phyloP scores from a whole-genome alignment of 163 green algal genomes.

The Scenedesmus sp. region DNA sequence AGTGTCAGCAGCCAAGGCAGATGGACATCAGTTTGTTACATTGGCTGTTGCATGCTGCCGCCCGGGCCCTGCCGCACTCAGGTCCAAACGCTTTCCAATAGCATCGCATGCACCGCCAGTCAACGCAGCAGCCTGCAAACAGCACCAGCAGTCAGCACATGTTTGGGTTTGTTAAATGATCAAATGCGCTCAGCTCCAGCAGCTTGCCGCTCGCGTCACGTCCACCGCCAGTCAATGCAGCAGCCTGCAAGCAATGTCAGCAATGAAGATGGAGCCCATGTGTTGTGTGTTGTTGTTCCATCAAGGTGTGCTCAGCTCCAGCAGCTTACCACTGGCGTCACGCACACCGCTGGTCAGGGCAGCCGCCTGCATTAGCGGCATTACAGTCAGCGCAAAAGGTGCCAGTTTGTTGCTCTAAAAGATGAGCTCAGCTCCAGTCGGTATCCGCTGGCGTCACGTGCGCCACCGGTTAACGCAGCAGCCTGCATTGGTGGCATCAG shows the following conservation, averaged over 20 bases:
- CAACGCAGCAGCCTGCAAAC: no score
- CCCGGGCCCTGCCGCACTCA: no score
- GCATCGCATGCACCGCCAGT: no score
- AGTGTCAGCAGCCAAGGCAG: not conserved
- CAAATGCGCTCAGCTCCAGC: not conserved
- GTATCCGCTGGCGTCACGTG: not conserved
- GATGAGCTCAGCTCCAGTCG: conserved; percentile 3
- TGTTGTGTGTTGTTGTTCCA: not conserved
- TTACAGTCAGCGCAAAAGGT: no score
- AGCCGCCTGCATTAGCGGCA: not conserved
- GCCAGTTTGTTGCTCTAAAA: no score
- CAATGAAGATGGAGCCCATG: not conserved
- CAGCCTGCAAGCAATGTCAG: not conserved
- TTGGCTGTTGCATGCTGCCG: no score
- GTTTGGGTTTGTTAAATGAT: not conserved
- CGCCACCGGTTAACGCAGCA: conserved; percentile 28
- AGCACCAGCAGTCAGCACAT: no score
- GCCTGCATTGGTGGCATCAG: not conserved
- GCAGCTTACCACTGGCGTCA: conserved; percentile 5
- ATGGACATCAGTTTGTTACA: no score
- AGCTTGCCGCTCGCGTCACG: not conserved
- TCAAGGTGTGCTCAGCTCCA: not conserved
- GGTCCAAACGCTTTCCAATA: no score
- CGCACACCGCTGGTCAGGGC: not conserved
- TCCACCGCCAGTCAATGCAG: not conserved